These are phyloP conservation scores for Microglena sp. DNA, from an alignment of 139 green algal genomes.

Conservation along the genomic window DNA sequence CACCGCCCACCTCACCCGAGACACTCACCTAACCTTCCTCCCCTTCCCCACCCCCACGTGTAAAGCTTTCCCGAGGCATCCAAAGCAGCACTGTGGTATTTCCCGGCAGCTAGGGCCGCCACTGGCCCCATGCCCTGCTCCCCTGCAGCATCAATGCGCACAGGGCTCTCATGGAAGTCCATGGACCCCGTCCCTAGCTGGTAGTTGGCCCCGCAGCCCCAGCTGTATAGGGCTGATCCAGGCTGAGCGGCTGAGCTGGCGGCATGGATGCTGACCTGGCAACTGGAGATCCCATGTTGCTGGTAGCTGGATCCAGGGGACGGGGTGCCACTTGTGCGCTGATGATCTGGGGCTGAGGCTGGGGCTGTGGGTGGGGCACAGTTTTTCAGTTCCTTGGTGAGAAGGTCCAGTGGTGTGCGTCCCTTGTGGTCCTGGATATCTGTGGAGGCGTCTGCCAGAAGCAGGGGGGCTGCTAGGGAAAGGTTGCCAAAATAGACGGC, in stretches of 20 bases:
- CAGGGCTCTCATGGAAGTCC: conserved; percentile 42
- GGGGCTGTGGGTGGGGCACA: not conserved
- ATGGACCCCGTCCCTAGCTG: conserved; percentile 59
- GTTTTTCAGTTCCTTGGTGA: conserved; percentile 19
- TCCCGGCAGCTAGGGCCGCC: conserved; percentile 68
- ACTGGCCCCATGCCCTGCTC: conserved; percentile 1
- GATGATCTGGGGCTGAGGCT: too few relatives aligned
- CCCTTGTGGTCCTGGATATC: conserved; percentile 42
- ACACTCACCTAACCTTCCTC: conserved; percentile 59
- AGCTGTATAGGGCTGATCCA: conserved; percentile 57
- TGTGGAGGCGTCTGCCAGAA: conserved; percentile 44
- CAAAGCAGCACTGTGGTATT: conserved; percentile 82
- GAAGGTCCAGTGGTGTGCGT: conserved; percentile 70
- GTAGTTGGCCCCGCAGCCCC: conserved; percentile 88
- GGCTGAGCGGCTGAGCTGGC: not conserved
- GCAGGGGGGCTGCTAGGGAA: conserved; percentile 43
- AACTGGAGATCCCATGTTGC: too few relatives aligned
- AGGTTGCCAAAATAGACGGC: conserved; percentile 83
- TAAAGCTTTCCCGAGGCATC: conserved; percentile 54
- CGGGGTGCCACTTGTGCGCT: too few relatives aligned
- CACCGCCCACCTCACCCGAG: not conserved
- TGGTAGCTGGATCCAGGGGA: too few relatives aligned
- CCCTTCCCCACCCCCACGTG: conserved; percentile 81
- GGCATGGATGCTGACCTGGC: not conserved
- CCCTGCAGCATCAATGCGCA: conserved; percentile 41